Base-by-base conservation (phyloP, 169 alveolate species). In the Eimeria falciformis region DNA sequence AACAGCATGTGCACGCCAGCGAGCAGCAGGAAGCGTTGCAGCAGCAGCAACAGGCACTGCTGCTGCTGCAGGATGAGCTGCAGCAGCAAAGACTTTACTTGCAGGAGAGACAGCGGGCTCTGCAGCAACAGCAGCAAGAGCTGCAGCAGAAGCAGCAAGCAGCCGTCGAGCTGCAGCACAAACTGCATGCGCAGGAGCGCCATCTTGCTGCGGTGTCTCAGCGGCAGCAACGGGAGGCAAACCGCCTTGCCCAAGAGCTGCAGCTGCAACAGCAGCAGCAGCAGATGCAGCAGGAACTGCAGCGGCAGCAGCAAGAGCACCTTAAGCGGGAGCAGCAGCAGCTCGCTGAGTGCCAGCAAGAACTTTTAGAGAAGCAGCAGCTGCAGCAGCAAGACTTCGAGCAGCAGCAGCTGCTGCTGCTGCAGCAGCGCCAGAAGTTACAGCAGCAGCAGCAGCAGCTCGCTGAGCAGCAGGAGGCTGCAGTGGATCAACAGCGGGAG, bases 131-230 rank as follows among this genome's bases (percentile, higher is more conserved):
- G 65, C 85, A 75, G 65, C 66, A 75, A 40, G 66, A 75, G 17
- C 85, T 75, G 37, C 65, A 45, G 85, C 65, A 75, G 85, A 58
- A 75, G 65, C 85, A 75, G 85, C 85, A 50, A n/a, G 85, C 66
- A 75, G 85, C 85, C 65, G 40, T 25, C 43, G 85, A 75, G 40
- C 65, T 18, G 45, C 66, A 50, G 43, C 65, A 23, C 5, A 58
- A 43, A 45, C 40, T 45, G n/a, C 40, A 75, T 3, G 45, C 14
- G 17, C 43, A 75, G 43, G 40, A 75, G 12, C 85, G 66, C 12
- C 85, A 65, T 27, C 21, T 75, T n/a, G 85, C 85, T 40, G 58
- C 85, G 23, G 55, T n/a, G 58, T 12, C 33, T n/a, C 66, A 75
- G 66, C 66, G 45, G 85, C 85, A 75, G 85, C 62, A 46, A 43